These are phyloP conservation scores for Schizonepeta tenuifolia DNA, from an alignment of 257 asterid genomes.

Conservation along the genomic window DNA sequence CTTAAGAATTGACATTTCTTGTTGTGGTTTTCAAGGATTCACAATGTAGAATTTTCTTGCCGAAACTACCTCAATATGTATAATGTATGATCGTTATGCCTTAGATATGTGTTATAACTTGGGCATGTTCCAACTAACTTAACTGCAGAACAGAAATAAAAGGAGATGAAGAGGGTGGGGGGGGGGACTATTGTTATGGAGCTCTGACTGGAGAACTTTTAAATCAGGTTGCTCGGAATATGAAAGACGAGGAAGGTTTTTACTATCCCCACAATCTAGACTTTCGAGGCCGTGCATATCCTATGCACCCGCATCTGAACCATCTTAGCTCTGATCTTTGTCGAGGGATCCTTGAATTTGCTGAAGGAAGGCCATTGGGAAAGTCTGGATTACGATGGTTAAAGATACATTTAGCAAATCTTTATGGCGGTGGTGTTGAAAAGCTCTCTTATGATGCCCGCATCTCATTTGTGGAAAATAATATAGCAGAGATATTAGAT, in stretches of 20 bases:
- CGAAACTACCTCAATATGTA: no score
- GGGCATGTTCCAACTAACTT: no score
- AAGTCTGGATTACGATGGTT: slow-evolving; percentile 87
- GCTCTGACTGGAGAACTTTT: slow-evolving; percentile 36
- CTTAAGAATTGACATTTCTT: no score
- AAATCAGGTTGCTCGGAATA: slow-evolving; percentile 86
- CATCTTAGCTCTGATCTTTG: slow-evolving; percentile 95
- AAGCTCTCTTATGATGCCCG: slow-evolving; percentile 90
- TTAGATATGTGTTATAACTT: no score
- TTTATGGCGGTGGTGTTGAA: slow-evolving; percentile 85
- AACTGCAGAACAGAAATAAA: no score
- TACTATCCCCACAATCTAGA: slow-evolving; percentile 98
- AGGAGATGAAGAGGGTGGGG: no score
- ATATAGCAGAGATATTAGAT: slow-evolving; percentile 73
- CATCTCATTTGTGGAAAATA: slow-evolving; percentile 77
- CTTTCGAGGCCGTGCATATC: slow-evolving; percentile 98
- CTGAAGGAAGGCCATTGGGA: slow-evolving; percentile 91
- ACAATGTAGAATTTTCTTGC: no score
- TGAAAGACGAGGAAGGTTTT: slow-evolving; percentile 95
- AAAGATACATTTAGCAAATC: slow-evolving; percentile 89
- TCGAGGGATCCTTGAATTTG: slow-evolving; percentile 94
- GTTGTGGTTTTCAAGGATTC: no score
- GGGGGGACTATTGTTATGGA: slow-evolving; percentile 1
- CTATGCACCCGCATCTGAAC: slow-evolving; percentile 97
- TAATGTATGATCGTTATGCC: no score